Evolutionary conservation across 805 yeast species (phyloP).

Genomic region (Peterozyma toletana): DNA sequence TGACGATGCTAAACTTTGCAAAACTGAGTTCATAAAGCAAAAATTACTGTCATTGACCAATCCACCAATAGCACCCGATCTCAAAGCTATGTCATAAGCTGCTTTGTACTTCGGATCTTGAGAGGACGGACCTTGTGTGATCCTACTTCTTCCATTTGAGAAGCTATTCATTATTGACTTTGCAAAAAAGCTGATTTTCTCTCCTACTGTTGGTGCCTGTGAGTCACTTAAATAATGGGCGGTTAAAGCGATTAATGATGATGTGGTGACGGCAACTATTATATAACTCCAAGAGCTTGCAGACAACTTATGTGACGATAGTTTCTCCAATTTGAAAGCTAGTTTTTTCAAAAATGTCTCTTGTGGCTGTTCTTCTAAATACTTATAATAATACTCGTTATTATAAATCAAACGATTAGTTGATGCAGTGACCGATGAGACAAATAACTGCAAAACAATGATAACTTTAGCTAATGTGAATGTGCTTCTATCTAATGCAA

Average conservation of each 20-base stretch:
- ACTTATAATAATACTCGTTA: too few species aligned
- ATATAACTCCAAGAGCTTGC: background rate
- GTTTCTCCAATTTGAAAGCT: background rate
- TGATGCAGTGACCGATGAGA: too few species aligned
- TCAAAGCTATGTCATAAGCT: constrained; percentile 29
- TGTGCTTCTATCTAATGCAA: too few species aligned
- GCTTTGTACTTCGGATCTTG: constrained; percentile 14
- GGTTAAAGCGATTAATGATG: background rate
- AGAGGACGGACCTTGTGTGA: constrained; percentile 3
- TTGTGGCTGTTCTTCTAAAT: too few species aligned
- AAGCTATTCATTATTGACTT: constrained; percentile 16
- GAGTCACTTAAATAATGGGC: background rate
- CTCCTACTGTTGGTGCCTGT: constrained; percentile 24
- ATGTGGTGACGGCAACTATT: background rate
- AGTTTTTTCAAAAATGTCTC: background rate
- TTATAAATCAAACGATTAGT: too few species aligned
- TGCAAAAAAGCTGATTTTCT: constrained; percentile 20
- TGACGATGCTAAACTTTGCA: constrained; percentile 78
- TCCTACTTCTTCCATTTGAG: constrained; percentile 13
- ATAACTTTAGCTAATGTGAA: too few species aligned
- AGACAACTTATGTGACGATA: background rate
- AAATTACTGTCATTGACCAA: constrained; percentile 87
- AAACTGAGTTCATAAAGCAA: constrained; percentile 88
- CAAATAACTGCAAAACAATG: too few species aligned
- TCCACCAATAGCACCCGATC: constrained; percentile 79